Base-by-base conservation (phyloP, 805 yeast species). In the Barnettozyma sucrosica region DNA sequence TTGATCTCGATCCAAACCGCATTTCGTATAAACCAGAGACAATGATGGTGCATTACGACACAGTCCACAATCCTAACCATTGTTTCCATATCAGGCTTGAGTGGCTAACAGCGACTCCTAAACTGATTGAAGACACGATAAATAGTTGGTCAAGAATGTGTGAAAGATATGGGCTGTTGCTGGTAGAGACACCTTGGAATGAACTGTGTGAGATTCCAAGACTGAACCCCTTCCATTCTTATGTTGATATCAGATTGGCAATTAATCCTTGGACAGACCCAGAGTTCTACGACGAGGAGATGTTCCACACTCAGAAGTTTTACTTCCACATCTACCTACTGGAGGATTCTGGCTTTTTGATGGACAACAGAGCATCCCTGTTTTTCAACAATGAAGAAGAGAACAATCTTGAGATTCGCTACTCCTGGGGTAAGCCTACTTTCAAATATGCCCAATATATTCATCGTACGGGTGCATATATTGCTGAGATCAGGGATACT, bases 51-150 rank as follows among this genome's bases (percentile, higher is more conserved):
- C 97, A 92, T 65, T 87, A 88, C 59, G 99, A 93, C 62, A 75
- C 83, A 39, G 90, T 90, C 3, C 97, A 89, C 63, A 92, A 90
- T 60, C 97, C 97, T 0, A 92, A 86, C 55, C 96, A 90, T 58
- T 90, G 97, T 61, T 93, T 83, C 68, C 98, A 92, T 59, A 76
- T 93, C 28, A 72, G 96, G 41, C 64, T 92, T 13, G 97, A 93
- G 62, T 93, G 99, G 99, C 68, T 92, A 28, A 88, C 85, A 51
- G 81, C 96, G 0, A 89, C 98, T 0, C 85, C 95, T 2, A 86
- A 85, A 60, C 68, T 87, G 28, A 80, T 88, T 43, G 97, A 89
- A 49, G 95, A 89, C 54, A 71, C 85, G 11, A 72, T 89, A 38
- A 80, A 74, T 39, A 75, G 79, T 42, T 85, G 97, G 87, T 78